Evolutionary conservation across 495 filamentous ascomycete genomes (phyloP).

Genomic region (Staphylotrichum tortipilum): DNA sequence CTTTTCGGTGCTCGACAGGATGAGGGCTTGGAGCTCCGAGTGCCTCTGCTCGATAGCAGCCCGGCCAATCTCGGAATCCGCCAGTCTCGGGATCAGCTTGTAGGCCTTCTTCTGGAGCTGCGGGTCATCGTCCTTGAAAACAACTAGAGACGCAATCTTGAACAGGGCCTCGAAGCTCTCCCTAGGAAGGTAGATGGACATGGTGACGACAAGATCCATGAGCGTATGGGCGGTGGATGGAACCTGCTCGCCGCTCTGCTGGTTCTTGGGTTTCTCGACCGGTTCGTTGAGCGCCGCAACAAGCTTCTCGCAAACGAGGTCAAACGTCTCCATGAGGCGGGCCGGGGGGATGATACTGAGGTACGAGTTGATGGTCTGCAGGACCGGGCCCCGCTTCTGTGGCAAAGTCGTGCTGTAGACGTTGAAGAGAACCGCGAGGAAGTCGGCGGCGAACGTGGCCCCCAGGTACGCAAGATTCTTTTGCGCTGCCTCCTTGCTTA

Average conservation of each 20-base stretch:
- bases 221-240: constrained; percentile 91
- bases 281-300: constrained; percentile 62
- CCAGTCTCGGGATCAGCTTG: constrained; percentile 86
- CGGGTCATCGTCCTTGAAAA: constrained; percentile 69
- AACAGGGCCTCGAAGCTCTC: constrained; percentile 75
- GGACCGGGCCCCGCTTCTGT: constrained; percentile 78
- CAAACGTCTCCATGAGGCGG: constrained; percentile 81
- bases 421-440: constrained; percentile 93
- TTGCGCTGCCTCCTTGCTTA: constrained; percentile 63
- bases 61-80: constrained; percentile 64
- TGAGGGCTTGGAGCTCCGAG: constrained; percentile 64
- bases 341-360: constrained; percentile 68
- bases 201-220: constrained; percentile 91
- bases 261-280: constrained; percentile 47
- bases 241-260: constrained; percentile 56
- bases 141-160: constrained; percentile 67
- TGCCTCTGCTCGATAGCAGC: constrained; percentile 63
- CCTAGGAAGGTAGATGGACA: constrained; percentile 84
- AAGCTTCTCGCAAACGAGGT: constrained; percentile 74
- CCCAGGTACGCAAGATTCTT: constrained; percentile 74
- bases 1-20: constrained; percentile 69
- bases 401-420: constrained; percentile 94
- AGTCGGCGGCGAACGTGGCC: constrained; percentile 62
- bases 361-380: constrained; percentile 89
- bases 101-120: constrained; percentile 99